Evolutionary conservation across 2,329 filamentous ascomycete genomes (phyloP).

Genomic region (Ceratocystiopsis minuta): DNA sequence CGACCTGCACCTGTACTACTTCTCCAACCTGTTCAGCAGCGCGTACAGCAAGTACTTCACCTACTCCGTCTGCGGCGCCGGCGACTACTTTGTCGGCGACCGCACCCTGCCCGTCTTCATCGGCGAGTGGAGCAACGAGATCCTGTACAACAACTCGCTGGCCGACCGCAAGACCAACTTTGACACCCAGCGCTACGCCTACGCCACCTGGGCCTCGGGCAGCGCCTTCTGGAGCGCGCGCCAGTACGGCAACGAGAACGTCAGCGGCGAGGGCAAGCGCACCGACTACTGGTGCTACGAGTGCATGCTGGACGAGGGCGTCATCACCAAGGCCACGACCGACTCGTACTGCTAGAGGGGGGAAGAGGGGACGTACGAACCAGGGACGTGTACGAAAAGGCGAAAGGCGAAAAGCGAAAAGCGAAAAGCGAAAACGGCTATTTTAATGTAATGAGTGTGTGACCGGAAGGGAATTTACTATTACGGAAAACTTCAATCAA

Average conservation of each 20-base stretch:
- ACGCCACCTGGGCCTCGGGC: not conserved
- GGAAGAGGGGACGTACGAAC: no score
- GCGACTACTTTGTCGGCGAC: constrained; percentile 1
- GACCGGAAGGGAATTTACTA: no score
- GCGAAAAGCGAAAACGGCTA: no score
- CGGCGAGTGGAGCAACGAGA: constrained; percentile 4
- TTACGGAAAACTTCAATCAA: no score
- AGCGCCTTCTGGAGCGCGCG: constrained; percentile 3
- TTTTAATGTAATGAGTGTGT: no score
- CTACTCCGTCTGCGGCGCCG: constrained; percentile 4
- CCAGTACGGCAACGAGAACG: constrained; percentile 1
- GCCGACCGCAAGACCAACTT: constrained; percentile 4
- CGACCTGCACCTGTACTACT: constrained; percentile 5
- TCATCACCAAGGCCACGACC: constrained; percentile 1
- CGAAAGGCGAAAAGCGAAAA: no score
- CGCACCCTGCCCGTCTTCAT: constrained; percentile 2
- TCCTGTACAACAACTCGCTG: constrained; percentile 4
- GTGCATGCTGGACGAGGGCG: constrained; percentile 2
- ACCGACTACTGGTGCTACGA: constrained; percentile 5
- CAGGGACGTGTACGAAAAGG: no score
- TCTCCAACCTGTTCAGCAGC: not conserved
- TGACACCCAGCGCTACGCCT: constrained; percentile 3
- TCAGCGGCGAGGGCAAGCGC: constrained; percentile 1
- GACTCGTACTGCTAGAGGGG: constrained; percentile 1
- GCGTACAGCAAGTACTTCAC: constrained; percentile 2